Evolutionary conservation across 306 rosid species (phyloP), one percentile per base, ranked within the genome.

Genomic region (Hippophae tibetana): DNA sequence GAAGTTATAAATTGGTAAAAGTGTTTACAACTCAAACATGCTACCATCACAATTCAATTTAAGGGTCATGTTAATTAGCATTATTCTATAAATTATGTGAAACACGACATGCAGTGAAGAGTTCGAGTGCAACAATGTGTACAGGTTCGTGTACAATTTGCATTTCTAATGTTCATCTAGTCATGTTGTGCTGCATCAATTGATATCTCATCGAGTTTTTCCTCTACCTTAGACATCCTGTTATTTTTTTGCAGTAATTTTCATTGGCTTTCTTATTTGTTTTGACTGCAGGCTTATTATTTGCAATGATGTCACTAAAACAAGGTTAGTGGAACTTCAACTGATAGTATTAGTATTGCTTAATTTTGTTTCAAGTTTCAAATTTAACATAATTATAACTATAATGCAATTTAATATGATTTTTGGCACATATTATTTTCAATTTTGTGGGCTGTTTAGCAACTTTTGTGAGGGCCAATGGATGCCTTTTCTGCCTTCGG

Each of bases 401-500:
- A 55, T 26, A 63, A 46, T 74, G 74, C 95, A 88, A 95, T 78
- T 75, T 83, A 62, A 53, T 74, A 85, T 49, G 99, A 92, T 72
- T 69, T 81, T 56, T 76, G 88, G 54, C 96, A 92, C 83, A 56
- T 85, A 59, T 84, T 92, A 82, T 81, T 83, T 72, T 89, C 96
- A 10, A 49, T 88, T 46, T 58, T 88, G 73, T 92, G 99, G 99
- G 99, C 93, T 13, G 61, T 85, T 72, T 88, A 61, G 99, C 96
- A 41, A 83, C 85, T 58, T 80, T 85, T 76, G 95, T 92, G 72
- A 78, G 86, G 79, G 93, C 95, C 68, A 85, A 88, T 1, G 99
- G 96, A 13, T 84, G 94, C 46, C 55, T 92, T 60, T 92, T 92
- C 86, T 92, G 99, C 84, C 88, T 85, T 74, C 73, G 99, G 26